These are phyloP conservation scores for Solanum megistacrolobum DNA, from an alignment of 257 asterid genomes.

Conservation along the genomic window DNA sequence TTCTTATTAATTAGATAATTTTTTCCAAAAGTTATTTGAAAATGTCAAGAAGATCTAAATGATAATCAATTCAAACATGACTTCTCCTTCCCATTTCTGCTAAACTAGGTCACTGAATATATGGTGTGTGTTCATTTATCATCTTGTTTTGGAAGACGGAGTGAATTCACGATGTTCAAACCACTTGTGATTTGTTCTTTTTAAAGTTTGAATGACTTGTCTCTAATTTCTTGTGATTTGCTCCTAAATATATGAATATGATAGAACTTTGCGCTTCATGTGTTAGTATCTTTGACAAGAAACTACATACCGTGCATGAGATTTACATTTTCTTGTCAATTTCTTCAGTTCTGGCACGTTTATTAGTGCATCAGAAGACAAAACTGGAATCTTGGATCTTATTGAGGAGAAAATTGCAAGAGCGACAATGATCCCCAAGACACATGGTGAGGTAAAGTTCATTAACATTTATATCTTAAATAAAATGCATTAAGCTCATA, in stretches of 20 bases:
- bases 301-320: background rate
- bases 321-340: background rate
- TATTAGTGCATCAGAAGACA: conserved; percentile 73
- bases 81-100: background rate
- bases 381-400: conserved; percentile 52
- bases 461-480: background rate
- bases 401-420: conserved; percentile 79
- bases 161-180: background rate
- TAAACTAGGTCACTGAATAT: background rate
- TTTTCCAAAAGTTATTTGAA: background rate
- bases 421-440: conserved; percentile 64
- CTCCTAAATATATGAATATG: background rate
- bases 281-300: background rate
- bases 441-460: conserved; percentile 70
- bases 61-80: background rate
- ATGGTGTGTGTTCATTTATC: background rate
- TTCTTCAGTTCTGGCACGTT: conserved; percentile 72
- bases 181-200: background rate
- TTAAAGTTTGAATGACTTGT: background rate
- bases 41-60: background rate
- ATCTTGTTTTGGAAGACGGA: background rate
- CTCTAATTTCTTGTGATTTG: background rate
- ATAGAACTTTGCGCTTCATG: background rate
- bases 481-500: background rate
- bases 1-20: background rate